Evolutionary conservation across 75 land plant species (phyloP), one percentile per base, ranked within the genome.

Genomic region (Ceratopteris richardii): DNA sequence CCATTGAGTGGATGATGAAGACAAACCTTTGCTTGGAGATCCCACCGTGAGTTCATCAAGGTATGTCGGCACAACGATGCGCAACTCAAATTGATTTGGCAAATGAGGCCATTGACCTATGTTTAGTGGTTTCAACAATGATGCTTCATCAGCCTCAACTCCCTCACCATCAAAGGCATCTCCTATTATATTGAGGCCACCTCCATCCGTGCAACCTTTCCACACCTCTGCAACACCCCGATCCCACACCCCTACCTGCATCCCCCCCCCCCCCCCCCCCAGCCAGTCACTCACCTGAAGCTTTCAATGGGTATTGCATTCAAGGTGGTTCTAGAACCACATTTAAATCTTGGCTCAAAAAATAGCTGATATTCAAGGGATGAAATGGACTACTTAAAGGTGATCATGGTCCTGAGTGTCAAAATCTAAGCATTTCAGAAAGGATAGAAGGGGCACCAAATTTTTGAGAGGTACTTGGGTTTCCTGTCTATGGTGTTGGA

Each of bases 331-430:
- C n/a, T n/a, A n/a, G n/a, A n/a, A n/a, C n/a, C n/a, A n/a, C n/a
- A n/a, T n/a, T n/a, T n/a, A n/a, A n/a, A n/a, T n/a, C n/a, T n/a
- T n/a, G n/a, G n/a, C n/a, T n/a, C n/a, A n/a, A n/a, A n/a, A n/a
- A n/a, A n/a, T n/a, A n/a, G n/a, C n/a, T n/a, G n/a, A n/a, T n/a
- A n/a, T n/a, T n/a, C n/a, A n/a, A n/a, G 33, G 97, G 97, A 26
- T 66, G 86, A 44, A 86, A 80, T 60, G 85, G 90, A 51, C 84
- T 92, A 41, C 71, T 92, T n/a, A 92, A 92, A 80, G 82, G 94
- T 76, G 97, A 92, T 57, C 97, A 92, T 57, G 88, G 81, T 57
- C 95, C 97, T 52, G 95, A 95, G 62, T 92, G 97, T 70, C 97
- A 92, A 68, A 82, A 71, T 33, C 48, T 39, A 40, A 60, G 57